phyloP scores from a whole-genome alignment of 2,329 filamentous ascomycete species.

The Ophiostoma australiae region DNA sequence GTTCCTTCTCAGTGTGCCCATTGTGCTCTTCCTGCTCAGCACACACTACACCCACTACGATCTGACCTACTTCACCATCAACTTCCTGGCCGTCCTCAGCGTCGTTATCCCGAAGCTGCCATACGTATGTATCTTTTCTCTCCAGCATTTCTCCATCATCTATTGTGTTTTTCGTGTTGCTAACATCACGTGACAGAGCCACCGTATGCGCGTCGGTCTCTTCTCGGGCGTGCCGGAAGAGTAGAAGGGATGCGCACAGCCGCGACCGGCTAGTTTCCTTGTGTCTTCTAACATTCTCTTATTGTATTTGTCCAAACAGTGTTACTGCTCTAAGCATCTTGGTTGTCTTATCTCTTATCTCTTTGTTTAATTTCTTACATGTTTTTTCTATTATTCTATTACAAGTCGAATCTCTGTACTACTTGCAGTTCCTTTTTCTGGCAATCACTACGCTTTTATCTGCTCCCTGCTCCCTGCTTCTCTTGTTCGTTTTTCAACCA shows the following conservation, averaged over 20 bases:
- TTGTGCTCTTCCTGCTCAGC: slow-evolving; percentile 89
- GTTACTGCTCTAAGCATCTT: slow-evolving; percentile 3
- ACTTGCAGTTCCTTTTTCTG: slow-evolving; percentile 13
- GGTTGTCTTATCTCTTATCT: slow-evolving; percentile 13
- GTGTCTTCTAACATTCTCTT: slow-evolving; percentile 13
- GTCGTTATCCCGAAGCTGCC: slow-evolving; percentile 96
- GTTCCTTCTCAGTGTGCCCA: slow-evolving; percentile 90
- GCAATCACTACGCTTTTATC: slow-evolving; percentile 7
- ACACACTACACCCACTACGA: slow-evolving; percentile 99
- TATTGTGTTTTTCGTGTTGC: slow-evolving; percentile 19
- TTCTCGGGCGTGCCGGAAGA: slow-evolving; percentile 67
- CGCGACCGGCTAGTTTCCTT: slow-evolving; percentile 7
- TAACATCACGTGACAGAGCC: slow-evolving; percentile 52
- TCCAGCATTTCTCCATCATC: neutral
- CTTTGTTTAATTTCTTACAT: slow-evolving; percentile 17
- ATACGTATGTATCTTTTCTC: slow-evolving; percentile 59
- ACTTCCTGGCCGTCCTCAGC: slow-evolving; percentile 84
- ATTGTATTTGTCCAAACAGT: slow-evolving; percentile 9
- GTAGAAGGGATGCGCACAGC: neutral
- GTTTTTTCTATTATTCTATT: slow-evolving; percentile 15
- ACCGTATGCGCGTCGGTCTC: slow-evolving; percentile 70
- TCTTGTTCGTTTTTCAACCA: neutral
- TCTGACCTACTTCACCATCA: slow-evolving; percentile 93
- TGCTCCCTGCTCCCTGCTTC: neutral
- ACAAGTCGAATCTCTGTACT: slow-evolving; percentile 14